phyloP scores from a whole-genome alignment of 495 filamentous ascomycete genomes.

The Choiromyces venosus region DNA sequence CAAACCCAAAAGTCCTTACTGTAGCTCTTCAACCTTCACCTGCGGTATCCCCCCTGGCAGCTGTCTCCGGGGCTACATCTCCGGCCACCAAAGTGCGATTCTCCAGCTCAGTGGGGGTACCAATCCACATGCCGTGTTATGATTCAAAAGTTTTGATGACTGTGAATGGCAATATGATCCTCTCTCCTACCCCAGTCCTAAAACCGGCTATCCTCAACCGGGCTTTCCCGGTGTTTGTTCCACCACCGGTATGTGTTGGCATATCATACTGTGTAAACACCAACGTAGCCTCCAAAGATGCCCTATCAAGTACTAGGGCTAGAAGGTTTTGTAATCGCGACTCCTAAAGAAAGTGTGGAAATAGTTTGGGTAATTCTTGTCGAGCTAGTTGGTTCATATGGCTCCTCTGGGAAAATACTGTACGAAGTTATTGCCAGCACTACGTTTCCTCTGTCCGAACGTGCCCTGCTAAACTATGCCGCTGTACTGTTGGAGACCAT shows the following conservation, averaged over 20 bases:
- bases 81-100: not conserved
- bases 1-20: not conserved
- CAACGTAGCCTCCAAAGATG: not conserved
- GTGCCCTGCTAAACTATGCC: not conserved
- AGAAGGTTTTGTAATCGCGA: not conserved
- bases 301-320: not conserved
- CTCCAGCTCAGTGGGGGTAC: not conserved
- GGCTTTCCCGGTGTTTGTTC: not conserved
- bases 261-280: not conserved
- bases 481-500: not conserved
- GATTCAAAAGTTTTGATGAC: not conserved
- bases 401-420: not conserved
- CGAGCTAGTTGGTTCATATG: not conserved
- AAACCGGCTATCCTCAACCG: not conserved
- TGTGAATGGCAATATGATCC: not conserved
- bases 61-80: not conserved
- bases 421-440: not conserved
- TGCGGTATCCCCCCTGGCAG: not conserved
- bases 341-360: not conserved
- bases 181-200: not conserved
- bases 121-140: not conserved
- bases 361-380: not conserved
- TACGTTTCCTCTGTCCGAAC: not conserved
- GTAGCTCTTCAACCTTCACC: not conserved
- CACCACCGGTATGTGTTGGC: not conserved